Percentiles rank a stretch among this genome's conserved stretches.
Evolutionary conservation across 1,284 basidiomycete species (phyloP).

Genomic region (Cerioporus squamosus): DNA sequence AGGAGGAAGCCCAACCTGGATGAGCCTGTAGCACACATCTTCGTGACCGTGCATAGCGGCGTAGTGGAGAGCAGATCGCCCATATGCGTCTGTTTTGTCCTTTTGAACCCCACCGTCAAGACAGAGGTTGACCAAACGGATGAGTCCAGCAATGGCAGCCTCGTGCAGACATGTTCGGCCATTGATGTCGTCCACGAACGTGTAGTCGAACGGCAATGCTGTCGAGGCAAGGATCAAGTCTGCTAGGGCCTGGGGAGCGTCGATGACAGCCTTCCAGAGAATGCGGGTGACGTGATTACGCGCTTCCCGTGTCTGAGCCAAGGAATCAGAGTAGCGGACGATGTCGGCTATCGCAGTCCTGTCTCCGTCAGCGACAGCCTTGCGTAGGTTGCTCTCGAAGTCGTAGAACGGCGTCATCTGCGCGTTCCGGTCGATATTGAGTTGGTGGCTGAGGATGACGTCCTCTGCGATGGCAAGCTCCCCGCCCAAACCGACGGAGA

Average conservation of each 20-base stretch:
- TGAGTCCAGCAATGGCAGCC: conserved; percentile 84
- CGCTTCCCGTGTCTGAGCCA: conserved; percentile 60
- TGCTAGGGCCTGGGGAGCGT: conserved; percentile 73
- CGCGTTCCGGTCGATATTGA: conserved; percentile 64
- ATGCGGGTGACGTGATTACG: conserved; percentile 80
- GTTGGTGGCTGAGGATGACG: conserved; percentile 70
- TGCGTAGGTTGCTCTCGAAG: conserved; percentile 84
- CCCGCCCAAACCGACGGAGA: conserved; percentile 74
- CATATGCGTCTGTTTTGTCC: conserved; percentile 84
- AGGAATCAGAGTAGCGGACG: conserved; percentile 71
- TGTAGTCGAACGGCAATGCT: conserved; percentile 80
- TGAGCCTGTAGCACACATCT: conserved; percentile 75
- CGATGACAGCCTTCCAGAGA: conserved; percentile 89
- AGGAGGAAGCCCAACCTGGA: conserved; percentile 71
- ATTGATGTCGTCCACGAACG: conserved; percentile 97
- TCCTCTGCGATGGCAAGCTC: conserved; percentile 57
- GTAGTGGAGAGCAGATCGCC: conserved; percentile 93
- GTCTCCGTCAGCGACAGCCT: conserved; percentile 70
- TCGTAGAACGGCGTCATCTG: conserved; percentile 81
- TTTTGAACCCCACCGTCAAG: conserved; percentile 74
- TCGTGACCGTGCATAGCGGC: conserved; percentile 93
- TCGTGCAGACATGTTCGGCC: conserved; percentile 95
- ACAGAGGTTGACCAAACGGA: conserved; percentile 85
- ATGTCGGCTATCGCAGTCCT: conserved; percentile 68
- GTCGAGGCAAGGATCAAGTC: conserved; percentile 78